phyloP scores from a whole-genome alignment of 1,139 yeast species.

The Kodamaea ohmeri region DNA sequence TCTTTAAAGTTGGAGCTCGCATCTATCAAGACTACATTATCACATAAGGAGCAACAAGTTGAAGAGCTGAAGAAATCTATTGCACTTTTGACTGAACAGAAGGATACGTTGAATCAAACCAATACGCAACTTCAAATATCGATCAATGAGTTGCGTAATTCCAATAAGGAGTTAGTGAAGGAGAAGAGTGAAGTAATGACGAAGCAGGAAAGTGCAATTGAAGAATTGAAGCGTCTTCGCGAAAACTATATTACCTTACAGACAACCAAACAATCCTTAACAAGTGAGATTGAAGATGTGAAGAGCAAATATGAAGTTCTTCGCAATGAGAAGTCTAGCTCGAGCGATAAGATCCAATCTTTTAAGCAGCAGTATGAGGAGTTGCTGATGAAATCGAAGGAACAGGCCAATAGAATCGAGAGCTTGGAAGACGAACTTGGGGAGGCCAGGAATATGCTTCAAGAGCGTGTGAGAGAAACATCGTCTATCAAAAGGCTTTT shows the following conservation, averaged over 20 bases:
- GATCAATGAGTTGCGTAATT: conserved; percentile 40
- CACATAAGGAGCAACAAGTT: conserved; percentile 50
- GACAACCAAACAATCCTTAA: conserved; percentile 50
- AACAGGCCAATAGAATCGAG: conserved; percentile 58
- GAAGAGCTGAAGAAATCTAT: conserved; percentile 41
- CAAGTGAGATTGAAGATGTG: conserved; percentile 50
- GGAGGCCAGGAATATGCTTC: conserved; percentile 69
- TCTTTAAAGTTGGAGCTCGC: conserved; percentile 44
- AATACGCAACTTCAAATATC: conserved; percentile 43
- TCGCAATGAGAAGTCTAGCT: conserved; percentile 43
- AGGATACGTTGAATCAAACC: conserved; percentile 36
- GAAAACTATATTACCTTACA: conserved; percentile 35
- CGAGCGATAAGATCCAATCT: conserved; percentile 56
- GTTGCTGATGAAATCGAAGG: conserved; percentile 63
- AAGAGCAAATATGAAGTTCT: conserved; percentile 50
- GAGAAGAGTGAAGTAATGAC: conserved; percentile 40
- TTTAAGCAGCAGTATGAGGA: conserved; percentile 79
- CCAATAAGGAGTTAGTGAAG: conserved; percentile 32
- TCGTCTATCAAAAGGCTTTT: conserved; percentile 67
- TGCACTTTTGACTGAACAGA: conserved; percentile 35
- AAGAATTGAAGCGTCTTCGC: conserved; percentile 31
- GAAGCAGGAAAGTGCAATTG: conserved; percentile 38
- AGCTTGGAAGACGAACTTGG: conserved; percentile 75
- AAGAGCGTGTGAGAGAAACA: conserved; percentile 79
- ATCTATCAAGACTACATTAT: conserved; percentile 36